Conservation (phyloP, 2,329 filamentous ascomycete species). For the Pyricularia pennisetigena region DNA sequence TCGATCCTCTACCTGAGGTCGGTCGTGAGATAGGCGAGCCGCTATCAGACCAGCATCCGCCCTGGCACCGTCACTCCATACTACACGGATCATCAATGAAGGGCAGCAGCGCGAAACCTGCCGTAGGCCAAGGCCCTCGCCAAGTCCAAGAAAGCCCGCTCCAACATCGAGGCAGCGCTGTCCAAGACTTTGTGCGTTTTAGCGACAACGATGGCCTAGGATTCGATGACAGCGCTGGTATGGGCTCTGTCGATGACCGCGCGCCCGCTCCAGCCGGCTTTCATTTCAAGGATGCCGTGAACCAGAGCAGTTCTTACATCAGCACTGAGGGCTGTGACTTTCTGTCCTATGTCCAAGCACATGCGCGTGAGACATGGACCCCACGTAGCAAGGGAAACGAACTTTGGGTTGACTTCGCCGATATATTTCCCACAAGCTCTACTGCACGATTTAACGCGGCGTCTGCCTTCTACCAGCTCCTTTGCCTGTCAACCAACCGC, state of each 20-base stretch:
- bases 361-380: conserved; percentile 22
- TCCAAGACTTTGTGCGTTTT: conserved; percentile 33
- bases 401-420: conserved; percentile 54
- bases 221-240: conserved; percentile 11
- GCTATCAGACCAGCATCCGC: conserved; percentile 52
- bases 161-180: conserved; percentile 21
- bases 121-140: conserved; percentile 22
- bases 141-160: conserved; percentile 26
- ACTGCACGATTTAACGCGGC: conserved; percentile 54
- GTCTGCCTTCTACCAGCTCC: conserved; percentile 66
- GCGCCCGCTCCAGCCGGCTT: not conserved
- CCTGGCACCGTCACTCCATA: conserved; percentile 40
- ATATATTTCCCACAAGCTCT: conserved; percentile 50
- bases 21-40: conserved; percentile 58
- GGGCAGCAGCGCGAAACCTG: conserved; percentile 28
- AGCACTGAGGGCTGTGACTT: conserved; percentile 37
- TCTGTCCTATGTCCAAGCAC: conserved; percentile 28
- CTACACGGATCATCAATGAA: conserved; percentile 31
- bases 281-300: not conserved
- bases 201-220: conserved; percentile 27
- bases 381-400: conserved; percentile 18
- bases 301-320: not conserved
- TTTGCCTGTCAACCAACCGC: conserved; percentile 59
- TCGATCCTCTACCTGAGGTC: conserved; percentile 45
- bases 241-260: conserved; percentile 16